Evolutionary conservation across 2,329 filamentous ascomycete genomes (phyloP).

Genomic region (Colletotrichum eleusines): DNA sequence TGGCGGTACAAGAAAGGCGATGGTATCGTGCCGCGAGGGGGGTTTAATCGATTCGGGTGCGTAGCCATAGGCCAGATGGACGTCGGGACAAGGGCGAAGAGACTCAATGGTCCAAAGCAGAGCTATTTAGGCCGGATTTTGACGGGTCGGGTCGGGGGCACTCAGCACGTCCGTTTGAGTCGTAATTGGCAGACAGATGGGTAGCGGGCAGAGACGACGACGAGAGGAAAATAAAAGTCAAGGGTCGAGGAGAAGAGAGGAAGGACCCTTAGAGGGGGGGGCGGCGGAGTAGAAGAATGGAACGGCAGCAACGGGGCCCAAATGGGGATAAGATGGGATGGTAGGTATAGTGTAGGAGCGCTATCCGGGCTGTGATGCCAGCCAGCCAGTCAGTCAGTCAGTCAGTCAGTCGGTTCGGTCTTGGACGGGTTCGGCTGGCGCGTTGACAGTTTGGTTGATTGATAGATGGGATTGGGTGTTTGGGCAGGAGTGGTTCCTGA

Average conservation of each 20-base stretch:
- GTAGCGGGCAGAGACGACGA: background rate
- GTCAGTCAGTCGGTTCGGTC: slow-evolving; percentile 2
- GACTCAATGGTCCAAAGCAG: slow-evolving; percentile 7
- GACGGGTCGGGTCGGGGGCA: slow-evolving; percentile 1
- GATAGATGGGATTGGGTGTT: too few species aligned
- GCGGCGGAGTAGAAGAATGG: slow-evolving; percentile 29
- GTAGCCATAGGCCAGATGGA: slow-evolving; percentile 18
- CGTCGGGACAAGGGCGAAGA: background rate
- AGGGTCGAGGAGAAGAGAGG: background rate
- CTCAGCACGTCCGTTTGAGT: background rate
- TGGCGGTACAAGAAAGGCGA: background rate
- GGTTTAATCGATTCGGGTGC: slow-evolving; percentile 1
- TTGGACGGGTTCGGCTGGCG: slow-evolving; percentile 16
- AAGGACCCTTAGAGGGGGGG: background rate
- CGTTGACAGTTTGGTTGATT: too few species aligned
- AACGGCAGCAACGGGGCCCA: background rate
- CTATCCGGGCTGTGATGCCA: too few species aligned
- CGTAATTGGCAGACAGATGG: background rate
- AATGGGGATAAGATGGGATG: slow-evolving; percentile 4
- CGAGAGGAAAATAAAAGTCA: slow-evolving; percentile 8
- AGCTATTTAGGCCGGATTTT: background rate
- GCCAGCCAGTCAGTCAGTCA: too few species aligned
- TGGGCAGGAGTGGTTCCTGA: slow-evolving; percentile 14
- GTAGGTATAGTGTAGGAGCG: too few species aligned
- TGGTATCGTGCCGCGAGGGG: slow-evolving; percentile 21